Evolutionary conservation across 129 eudicot genomes (phyloP).

Genomic region (Flaveria trinervia): DNA sequence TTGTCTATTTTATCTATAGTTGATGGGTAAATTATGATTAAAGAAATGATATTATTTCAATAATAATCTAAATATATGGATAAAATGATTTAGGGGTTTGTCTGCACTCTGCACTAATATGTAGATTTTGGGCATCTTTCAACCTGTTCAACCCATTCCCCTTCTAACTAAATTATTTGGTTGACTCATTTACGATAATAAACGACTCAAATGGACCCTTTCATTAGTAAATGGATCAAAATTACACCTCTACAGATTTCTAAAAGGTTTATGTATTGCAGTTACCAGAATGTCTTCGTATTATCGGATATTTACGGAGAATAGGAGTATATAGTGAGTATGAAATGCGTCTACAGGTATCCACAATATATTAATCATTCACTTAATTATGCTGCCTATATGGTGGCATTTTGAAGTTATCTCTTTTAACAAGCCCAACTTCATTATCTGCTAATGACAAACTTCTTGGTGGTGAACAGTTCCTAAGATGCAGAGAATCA

Average conservation of each 20-base stretch:
- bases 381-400: not conserved
- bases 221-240: not conserved
- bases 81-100: slow-evolving; percentile 1
- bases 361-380: not conserved
- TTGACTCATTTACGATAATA: not conserved
- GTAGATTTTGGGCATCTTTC: not conserved
- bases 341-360: slow-evolving; percentile 96
- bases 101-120: not conserved
- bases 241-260: slow-evolving; percentile 1
- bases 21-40: not conserved
- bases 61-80: not conserved
- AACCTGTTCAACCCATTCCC: not conserved
- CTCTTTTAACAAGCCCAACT: slow-evolving; percentile 5
- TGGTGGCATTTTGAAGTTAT: slow-evolving; percentile 2
- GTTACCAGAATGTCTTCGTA: slow-evolving; percentile 99
- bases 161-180: not conserved
- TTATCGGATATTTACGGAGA: slow-evolving; percentile 93
- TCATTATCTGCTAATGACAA: slow-evolving; percentile 20
- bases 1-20: not conserved
- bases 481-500: slow-evolving; percentile 92
- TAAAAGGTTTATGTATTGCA: slow-evolving; percentile 42
- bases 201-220: not conserved
- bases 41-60: not conserved
- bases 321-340: slow-evolving; percentile 89
- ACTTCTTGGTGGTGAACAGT: slow-evolving; percentile 47